phyloP scores from a whole-genome alignment of 2,329 filamentous ascomycete species.

The Claviceps sp. region DNA sequence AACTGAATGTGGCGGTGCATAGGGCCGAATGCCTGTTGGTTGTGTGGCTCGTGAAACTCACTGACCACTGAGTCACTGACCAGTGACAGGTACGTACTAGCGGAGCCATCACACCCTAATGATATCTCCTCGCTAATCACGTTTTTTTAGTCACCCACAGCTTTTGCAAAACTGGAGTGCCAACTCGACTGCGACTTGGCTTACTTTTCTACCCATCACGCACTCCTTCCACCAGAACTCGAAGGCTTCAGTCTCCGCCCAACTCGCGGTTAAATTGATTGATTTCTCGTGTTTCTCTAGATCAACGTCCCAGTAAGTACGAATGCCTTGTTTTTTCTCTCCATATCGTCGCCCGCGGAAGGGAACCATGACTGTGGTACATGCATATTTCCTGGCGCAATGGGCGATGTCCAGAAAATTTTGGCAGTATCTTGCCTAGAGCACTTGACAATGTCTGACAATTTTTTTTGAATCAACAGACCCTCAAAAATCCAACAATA shows the following conservation, averaged over 20 bases:
- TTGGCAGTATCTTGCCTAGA: no score
- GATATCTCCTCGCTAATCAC: constrained; percentile 13
- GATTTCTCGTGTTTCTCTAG: constrained; percentile 70
- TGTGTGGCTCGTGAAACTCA: not conserved
- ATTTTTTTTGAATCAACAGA: not conserved
- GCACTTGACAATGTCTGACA: not conserved
- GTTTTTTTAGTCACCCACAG: constrained; percentile 21
- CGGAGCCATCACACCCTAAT: constrained; percentile 12
- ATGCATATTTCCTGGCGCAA: no score
- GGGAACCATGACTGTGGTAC: no score
- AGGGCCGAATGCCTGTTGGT: not conserved
- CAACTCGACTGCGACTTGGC: constrained; percentile 11
- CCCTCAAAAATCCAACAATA: constrained; percentile 43
- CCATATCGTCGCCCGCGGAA: not conserved
- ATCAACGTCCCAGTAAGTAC: constrained; percentile 22
- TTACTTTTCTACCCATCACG: constrained; percentile 16
- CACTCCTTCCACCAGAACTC: constrained; percentile 49
- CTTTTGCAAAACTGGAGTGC: constrained; percentile 16
- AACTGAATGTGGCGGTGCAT: constrained; percentile 5
- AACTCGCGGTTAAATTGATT: constrained; percentile 99
- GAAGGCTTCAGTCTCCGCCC: constrained; percentile 99
- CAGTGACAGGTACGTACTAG: not conserved
- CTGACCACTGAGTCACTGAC: no score
- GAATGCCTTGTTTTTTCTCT: not conserved
- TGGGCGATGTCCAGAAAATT: no score